Evolutionary conservation across 148 eudicot genomes (phyloP).

Genomic region (Nepenthes gracilis): DNA sequence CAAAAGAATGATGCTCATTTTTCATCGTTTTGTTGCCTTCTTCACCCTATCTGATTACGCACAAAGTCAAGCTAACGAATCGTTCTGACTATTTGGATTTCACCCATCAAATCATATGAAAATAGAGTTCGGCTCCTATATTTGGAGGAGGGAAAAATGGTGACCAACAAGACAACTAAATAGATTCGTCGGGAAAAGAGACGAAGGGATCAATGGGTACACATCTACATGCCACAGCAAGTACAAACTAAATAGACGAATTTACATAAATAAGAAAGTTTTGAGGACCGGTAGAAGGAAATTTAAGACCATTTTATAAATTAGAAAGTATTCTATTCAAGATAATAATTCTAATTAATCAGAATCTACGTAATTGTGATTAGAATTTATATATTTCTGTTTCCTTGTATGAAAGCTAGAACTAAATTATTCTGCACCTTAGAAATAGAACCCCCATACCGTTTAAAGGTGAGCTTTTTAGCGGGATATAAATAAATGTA

Average conservation of each 20-base stretch:
- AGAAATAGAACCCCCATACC: conserved; percentile 29
- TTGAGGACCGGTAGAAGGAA: too few relatives aligned
- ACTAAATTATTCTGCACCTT: too few relatives aligned
- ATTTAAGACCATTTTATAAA: too few relatives aligned
- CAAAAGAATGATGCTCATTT: neutral
- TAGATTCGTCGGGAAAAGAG: neutral
- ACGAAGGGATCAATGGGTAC: neutral
- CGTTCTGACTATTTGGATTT: conserved; percentile 97
- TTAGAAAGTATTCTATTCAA: too few relatives aligned
- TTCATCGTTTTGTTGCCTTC: neutral
- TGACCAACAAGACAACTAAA: conserved; percentile 19
- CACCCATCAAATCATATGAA: conserved; percentile 84
- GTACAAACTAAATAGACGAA: too few relatives aligned
- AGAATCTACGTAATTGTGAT: too few relatives aligned
- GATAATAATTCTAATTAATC: too few relatives aligned
- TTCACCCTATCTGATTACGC: too few relatives aligned
- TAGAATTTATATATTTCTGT: too few relatives aligned
- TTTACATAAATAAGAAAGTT: too few relatives aligned
- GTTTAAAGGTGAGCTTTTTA: conserved; percentile 52
- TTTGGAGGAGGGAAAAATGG: conserved; percentile 28
- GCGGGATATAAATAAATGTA: conserved; percentile 71
- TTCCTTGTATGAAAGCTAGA: neutral
- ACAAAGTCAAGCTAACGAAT: conserved; percentile 10
- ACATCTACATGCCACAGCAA: neutral
- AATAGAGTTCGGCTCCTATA: conserved; percentile 59